These are phyloP conservation scores for Colletotrichum scovillei DNA, from an alignment of 2,329 filamentous ascomycete genomes.

Conservation along the genomic window DNA sequence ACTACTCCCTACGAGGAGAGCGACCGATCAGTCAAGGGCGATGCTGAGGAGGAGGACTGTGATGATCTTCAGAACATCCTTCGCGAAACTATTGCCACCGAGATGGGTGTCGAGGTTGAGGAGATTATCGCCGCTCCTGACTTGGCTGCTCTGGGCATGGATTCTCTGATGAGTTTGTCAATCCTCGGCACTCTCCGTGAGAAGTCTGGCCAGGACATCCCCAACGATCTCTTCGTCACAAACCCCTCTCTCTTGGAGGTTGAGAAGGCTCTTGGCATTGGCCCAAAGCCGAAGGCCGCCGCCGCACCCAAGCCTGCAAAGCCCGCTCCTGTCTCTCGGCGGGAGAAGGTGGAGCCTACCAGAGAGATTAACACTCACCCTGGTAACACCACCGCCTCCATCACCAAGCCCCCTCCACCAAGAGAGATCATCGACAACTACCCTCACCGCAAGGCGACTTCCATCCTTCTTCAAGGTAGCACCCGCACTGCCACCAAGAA, in stretches of 20 bases:
- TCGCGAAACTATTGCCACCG: conserved; percentile 75
- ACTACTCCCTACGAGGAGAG: conserved; percentile 66
- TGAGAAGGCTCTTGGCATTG: conserved; percentile 70
- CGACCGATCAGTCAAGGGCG: conserved; percentile 59
- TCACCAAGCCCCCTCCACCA: conserved; percentile 54
- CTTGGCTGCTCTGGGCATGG: conserved; percentile 68
- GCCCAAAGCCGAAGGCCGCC: conserved; percentile 51
- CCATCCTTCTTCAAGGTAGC: conserved; percentile 62
- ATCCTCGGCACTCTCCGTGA: conserved; percentile 67
- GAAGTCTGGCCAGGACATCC: conserved; percentile 63
- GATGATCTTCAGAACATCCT: conserved; percentile 63
- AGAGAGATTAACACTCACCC: conserved; percentile 42
- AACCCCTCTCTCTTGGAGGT: conserved; percentile 74
- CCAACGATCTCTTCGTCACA: conserved; percentile 70
- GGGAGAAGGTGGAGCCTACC: conserved; percentile 38
- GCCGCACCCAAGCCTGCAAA: conserved; percentile 46
- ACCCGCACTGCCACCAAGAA: conserved; percentile 54
- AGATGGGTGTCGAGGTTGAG: conserved; percentile 77
- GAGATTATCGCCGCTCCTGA: conserved; percentile 67
- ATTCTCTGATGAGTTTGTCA: conserved; percentile 68
- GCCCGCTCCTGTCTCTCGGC: conserved; percentile 30
- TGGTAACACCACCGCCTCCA: conserved; percentile 58
- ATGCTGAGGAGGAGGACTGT: conserved; percentile 43
- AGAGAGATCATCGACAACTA: conserved; percentile 53
- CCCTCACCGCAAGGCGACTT: conserved; percentile 62